A percentile compares a stretch with the other conserved stretches of the same genome.
Evolutionary conservation across 805 yeast species (phyloP).

Genomic region (Lachancea mirantina): DNA sequence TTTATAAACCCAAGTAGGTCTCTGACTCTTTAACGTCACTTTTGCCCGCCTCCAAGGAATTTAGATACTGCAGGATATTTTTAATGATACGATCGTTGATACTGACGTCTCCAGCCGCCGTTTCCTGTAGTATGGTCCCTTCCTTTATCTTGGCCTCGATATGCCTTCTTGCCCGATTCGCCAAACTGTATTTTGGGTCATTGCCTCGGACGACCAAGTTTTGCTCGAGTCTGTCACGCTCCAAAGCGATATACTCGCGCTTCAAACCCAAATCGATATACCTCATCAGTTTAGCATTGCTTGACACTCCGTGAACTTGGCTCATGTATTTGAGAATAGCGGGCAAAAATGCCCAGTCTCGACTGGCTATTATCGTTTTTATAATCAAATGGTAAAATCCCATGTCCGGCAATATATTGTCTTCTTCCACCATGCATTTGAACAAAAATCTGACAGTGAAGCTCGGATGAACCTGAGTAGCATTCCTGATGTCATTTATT

Average conservation of each 20-base stretch:
- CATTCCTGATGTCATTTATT: constrained; percentile 7
- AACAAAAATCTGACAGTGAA: constrained; percentile 13
- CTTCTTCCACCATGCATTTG: constrained; percentile 14
- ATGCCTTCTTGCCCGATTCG: constrained; percentile 3
- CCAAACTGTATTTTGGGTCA: background rate
- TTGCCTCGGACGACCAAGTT: background rate
- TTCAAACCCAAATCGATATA: constrained; percentile 20
- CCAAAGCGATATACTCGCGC: constrained; percentile 13
- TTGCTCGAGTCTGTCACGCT: constrained; percentile 3
- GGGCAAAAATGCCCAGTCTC: constrained; percentile 23
- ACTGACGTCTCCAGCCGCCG: constrained; percentile 1
- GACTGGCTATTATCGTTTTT: constrained; percentile 15
- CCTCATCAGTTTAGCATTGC: constrained; percentile 6
- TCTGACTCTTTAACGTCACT: constrained; percentile 1
- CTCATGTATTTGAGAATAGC: constrained; percentile 16
- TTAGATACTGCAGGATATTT: background rate
- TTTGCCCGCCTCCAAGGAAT: no score
- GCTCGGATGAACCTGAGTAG: constrained; percentile 12
- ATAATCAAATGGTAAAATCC: constrained; percentile 15
- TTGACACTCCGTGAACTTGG: constrained; percentile 13
- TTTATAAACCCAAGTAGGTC: constrained; percentile 5
- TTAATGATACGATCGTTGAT: background rate
- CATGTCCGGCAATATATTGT: constrained; percentile 18
- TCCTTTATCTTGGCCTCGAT: constrained; percentile 3
- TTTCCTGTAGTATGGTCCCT: constrained; percentile 5